Conservation (phyloP, 495 filamentous ascomycete genomes). For the Clavariopsis aquatica region DNA sequence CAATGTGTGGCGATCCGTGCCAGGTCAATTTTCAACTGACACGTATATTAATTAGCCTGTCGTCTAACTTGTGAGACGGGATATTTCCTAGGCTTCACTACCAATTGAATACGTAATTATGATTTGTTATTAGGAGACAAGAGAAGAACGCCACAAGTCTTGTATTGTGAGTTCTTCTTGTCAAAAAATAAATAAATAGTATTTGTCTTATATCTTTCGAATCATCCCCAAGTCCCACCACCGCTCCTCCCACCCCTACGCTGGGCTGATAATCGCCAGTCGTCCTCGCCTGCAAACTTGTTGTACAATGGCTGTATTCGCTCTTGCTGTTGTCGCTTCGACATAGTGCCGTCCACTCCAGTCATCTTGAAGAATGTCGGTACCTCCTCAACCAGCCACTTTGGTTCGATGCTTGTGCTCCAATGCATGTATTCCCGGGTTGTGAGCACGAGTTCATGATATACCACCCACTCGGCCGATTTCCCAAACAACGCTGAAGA, state of each 20-base stretch:
- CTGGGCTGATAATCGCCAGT: slow-evolving; percentile 90
- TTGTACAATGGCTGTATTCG: slow-evolving; percentile 92
- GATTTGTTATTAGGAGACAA: no score
- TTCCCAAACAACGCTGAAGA: slow-evolving; percentile 88
- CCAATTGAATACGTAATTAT: no score
- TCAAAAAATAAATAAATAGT: no score
- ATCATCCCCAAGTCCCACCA: slow-evolving; percentile 64
- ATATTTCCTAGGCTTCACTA: no score
- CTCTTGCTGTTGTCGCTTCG: slow-evolving; percentile 88
- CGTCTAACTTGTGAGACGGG: no score
- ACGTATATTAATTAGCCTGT: no score
- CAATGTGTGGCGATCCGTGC: no score
- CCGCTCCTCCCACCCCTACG: slow-evolving; percentile 80
- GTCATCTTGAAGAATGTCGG: slow-evolving; percentile 98
- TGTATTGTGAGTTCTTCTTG: no score
- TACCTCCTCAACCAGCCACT: slow-evolving; percentile 84
- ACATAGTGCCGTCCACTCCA: slow-evolving; percentile 72
- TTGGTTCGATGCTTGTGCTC: slow-evolving; percentile 87
- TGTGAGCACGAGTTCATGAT: slow-evolving; percentile 82
- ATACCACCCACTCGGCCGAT: slow-evolving; percentile 90
- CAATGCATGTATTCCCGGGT: slow-evolving; percentile 96
- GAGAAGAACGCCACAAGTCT: no score
- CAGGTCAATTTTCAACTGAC: no score
- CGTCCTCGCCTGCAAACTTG: slow-evolving; percentile 82
- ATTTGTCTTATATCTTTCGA: not conserved